phyloP scores from a whole-genome alignment of 345 rosid species.

The Lumnitzera littorea region DNA sequence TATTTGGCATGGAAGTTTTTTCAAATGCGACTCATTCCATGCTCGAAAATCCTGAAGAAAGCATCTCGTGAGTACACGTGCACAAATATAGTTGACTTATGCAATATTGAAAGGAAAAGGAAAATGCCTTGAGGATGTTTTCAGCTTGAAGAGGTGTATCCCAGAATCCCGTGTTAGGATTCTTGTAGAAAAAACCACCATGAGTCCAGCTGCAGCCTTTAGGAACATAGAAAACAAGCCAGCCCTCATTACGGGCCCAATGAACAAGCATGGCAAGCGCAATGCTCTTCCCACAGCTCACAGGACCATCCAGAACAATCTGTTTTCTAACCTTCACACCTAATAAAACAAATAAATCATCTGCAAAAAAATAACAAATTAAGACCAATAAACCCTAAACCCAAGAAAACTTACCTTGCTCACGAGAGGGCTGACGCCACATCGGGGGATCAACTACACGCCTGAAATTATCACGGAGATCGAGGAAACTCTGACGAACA shows the following conservation, averaged over 20 bases:
- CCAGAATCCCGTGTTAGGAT: constrained; percentile 77
- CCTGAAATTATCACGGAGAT: constrained; percentile 84
- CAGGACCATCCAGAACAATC: constrained; percentile 89
- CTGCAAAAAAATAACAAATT: neutral
- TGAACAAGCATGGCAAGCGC: constrained; percentile 90
- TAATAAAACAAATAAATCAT: constrained; percentile 9
- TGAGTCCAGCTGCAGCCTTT: constrained; percentile 88
- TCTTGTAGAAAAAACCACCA: constrained; percentile 80
- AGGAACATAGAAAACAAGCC: constrained; percentile 91
- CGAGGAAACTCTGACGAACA: constrained; percentile 72
- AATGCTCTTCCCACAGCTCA: constrained; percentile 89
- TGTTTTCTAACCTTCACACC: constrained; percentile 68
- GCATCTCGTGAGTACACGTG: constrained; percentile 8
- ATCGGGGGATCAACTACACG: constrained; percentile 80
- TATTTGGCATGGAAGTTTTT: constrained; percentile 61
- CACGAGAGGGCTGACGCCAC: constrained; percentile 17
- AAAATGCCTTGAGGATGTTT: constrained; percentile 70
- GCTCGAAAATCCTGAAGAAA: constrained; percentile 57
- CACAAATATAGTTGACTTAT: neutral
- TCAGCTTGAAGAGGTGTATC: constrained; percentile 93
- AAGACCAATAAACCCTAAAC: constrained; percentile 4
- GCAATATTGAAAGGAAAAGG: neutral
- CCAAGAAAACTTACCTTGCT: neutral
- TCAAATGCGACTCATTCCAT: constrained; percentile 56
- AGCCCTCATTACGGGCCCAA: constrained; percentile 97